Percentiles rank a stretch among this genome's conserved stretches.
Conservation (phyloP, 176 grass and related monocot species). For the Calamus simplicifolius region DNA sequence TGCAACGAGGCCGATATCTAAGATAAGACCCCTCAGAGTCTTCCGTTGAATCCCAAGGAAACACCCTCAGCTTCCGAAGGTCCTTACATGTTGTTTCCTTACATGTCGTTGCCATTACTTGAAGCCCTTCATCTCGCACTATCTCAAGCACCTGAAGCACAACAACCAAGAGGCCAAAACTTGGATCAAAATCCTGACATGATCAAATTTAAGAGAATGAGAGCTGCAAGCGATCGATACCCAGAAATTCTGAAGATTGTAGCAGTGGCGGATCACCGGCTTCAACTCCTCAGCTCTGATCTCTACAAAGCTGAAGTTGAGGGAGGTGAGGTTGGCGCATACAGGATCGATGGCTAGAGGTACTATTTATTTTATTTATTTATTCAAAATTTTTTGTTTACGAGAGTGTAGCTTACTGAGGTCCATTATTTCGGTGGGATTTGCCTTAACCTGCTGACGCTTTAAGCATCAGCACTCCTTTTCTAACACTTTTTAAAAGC, state of each 20-base stretch:
- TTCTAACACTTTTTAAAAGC: too few relatives aligned
- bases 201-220: not conserved
- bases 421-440: too few relatives aligned
- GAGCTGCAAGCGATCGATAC: not conserved
- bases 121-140: slow-evolving; percentile 4
- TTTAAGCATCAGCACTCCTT: too few relatives aligned
- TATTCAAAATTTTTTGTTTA: too few relatives aligned
- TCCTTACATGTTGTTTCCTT: too few relatives aligned
- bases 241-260: slow-evolving; percentile 72
- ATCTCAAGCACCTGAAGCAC: slow-evolving; percentile 9
- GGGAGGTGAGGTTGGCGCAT: slow-evolving; percentile 61
- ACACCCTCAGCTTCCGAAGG: slow-evolving; percentile 5
- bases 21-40: slow-evolving; percentile 6
- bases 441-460: too few relatives aligned
- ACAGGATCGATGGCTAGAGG: slow-evolving; percentile 57
- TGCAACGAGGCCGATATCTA: not conserved
- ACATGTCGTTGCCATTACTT: not conserved
- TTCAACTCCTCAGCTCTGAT: slow-evolving; percentile 48
- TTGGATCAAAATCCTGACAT: not conserved
- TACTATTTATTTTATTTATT: too few relatives aligned
- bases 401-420: too few relatives aligned
- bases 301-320: slow-evolving; percentile 75
- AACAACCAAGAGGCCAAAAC: not conserved
- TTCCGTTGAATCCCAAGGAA: slow-evolving; percentile 1
- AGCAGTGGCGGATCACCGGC: slow-evolving; percentile 45